Evolutionary conservation across 73 alveolate genomes (phyloP).

Genomic region (Blepharisma japonicum): DNA sequence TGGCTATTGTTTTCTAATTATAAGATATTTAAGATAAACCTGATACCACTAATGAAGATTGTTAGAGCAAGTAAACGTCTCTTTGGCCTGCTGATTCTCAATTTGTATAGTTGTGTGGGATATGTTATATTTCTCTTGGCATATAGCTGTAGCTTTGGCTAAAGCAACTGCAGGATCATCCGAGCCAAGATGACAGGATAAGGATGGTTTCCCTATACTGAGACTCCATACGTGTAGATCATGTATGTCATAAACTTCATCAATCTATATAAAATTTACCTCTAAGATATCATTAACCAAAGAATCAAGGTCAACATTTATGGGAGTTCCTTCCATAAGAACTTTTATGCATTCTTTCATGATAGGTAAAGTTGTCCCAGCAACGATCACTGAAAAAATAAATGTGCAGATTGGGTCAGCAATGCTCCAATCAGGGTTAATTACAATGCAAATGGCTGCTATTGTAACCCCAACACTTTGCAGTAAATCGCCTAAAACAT

Average conservation of each 20-base stretch:
- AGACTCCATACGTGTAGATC: conserved; percentile 91
- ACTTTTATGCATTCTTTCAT: conserved; percentile 84
- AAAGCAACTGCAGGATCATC: conserved; percentile 36
- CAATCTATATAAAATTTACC: conserved; percentile 36
- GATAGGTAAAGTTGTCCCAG: conserved; percentile 80
- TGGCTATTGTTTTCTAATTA: conserved; percentile 14
- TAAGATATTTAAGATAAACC: background rate
- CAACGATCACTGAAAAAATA: conserved; percentile 76
- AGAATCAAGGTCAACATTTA: conserved; percentile 54
- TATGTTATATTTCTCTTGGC: conserved; percentile 65
- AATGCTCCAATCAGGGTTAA: conserved; percentile 40
- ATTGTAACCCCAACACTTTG: conserved; percentile 87
- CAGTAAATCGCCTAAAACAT: conserved; percentile 87
- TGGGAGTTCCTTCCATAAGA: conserved; percentile 91
- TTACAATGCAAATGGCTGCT: conserved; percentile 77
- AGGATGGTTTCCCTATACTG: conserved; percentile 74
- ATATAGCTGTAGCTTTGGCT: conserved; percentile 55
- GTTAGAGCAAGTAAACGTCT: background rate
- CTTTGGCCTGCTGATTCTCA: conserved; percentile 36
- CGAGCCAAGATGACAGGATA: conserved; percentile 63
- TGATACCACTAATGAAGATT: background rate
- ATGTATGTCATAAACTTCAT: conserved; percentile 79
- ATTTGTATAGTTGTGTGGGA: conserved; percentile 84
- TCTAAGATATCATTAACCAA: conserved; percentile 35
- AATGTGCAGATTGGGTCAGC: conserved; percentile 94